A percentile compares a stretch with the other conserved stretches of the same genome.
These are phyloP conservation scores for Venturia effusa DNA, from an alignment of 2,329 filamentous ascomycete species.

Conservation along the genomic window DNA sequence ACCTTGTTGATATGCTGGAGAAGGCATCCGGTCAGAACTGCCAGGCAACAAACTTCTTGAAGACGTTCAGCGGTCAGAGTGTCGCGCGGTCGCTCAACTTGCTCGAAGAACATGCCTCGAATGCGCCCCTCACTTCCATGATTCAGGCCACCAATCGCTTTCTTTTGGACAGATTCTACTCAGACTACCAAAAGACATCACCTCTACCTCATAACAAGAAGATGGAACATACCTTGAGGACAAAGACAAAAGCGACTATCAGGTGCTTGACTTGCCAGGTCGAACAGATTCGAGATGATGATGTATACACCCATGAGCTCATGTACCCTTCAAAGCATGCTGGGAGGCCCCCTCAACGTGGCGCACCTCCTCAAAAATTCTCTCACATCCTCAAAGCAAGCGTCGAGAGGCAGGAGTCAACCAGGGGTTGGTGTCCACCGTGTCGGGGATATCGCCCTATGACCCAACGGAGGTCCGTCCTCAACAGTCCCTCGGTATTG, in stretches of 20 bases:
- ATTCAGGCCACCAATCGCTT: slow-evolving; percentile 81
- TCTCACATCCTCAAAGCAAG: slow-evolving; percentile 88
- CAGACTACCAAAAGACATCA: slow-evolving; percentile 42
- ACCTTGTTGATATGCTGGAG: slow-evolving; percentile 94
- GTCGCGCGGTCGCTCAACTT: slow-evolving; percentile 63
- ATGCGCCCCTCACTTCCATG: slow-evolving; percentile 64
- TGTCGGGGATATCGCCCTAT: slow-evolving; percentile 88
- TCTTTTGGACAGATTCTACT: slow-evolving; percentile 66
- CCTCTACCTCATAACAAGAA: slow-evolving; percentile 14
- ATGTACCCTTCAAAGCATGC: slow-evolving; percentile 56
- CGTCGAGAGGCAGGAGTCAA: slow-evolving; percentile 79
- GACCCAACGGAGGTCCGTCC: slow-evolving; percentile 72
- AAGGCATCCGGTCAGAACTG: slow-evolving; percentile 91
- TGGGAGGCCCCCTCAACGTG: slow-evolving; percentile 39
- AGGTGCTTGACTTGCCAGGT: slow-evolving; percentile 78
- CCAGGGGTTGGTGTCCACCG: slow-evolving; percentile 83
- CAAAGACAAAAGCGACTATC: slow-evolving; percentile 61
- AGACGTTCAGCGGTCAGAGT: slow-evolving; percentile 73
- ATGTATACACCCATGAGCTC: slow-evolving; percentile 75
- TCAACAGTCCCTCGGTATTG: slow-evolving; percentile 71
- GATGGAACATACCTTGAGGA: slow-evolving; percentile 24
- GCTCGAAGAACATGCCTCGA: slow-evolving; percentile 71
- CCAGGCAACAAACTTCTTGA: slow-evolving; percentile 89
- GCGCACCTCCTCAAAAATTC: slow-evolving; percentile 50
- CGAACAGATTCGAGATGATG: slow-evolving; percentile 70